Conservation (phyloP, 169 alveolate genomes). For the Plasmodium vivax region DNA sequence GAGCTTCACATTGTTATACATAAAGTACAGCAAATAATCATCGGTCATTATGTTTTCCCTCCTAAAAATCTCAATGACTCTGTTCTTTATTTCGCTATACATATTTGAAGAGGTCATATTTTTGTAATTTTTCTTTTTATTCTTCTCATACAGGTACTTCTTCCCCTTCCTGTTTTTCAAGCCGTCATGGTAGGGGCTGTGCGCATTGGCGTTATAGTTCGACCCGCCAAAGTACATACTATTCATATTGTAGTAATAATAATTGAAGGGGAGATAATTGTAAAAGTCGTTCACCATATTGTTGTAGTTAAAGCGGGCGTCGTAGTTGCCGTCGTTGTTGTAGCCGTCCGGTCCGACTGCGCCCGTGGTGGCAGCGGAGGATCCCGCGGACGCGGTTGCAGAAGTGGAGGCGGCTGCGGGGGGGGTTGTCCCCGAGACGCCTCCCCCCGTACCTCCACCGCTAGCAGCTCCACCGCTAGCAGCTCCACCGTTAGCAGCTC, state of each 20-base stretch:
- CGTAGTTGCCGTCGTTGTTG: slow-evolving; percentile 12
- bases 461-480: not conserved
- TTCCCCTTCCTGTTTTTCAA: slow-evolving; percentile 37
- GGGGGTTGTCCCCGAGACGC: not conserved
- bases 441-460: not conserved
- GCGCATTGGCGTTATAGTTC: not conserved
- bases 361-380: not conserved
- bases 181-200: slow-evolving; percentile 8
- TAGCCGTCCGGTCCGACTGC: not conserved
- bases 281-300: slow-evolving; percentile 37
- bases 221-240: slow-evolving; percentile 11
- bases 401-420: not conserved
- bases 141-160: slow-evolving; percentile 41
- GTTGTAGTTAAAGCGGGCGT: slow-evolving; percentile 42
- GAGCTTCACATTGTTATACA: slow-evolving; percentile 61
- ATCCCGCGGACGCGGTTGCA: not conserved
- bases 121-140: slow-evolving; percentile 50
- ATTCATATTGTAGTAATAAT: slow-evolving; percentile 65
- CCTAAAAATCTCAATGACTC: slow-evolving; percentile 60
- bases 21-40: slow-evolving; percentile 62
- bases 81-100: slow-evolving; percentile 54
- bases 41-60: slow-evolving; percentile 75
- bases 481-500: too few species aligned
- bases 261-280: slow-evolving; percentile 59
- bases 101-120: slow-evolving; percentile 40